Conservation (phyloP, 2,329 filamentous ascomycete species). For the Penicillium sp. region DNA sequence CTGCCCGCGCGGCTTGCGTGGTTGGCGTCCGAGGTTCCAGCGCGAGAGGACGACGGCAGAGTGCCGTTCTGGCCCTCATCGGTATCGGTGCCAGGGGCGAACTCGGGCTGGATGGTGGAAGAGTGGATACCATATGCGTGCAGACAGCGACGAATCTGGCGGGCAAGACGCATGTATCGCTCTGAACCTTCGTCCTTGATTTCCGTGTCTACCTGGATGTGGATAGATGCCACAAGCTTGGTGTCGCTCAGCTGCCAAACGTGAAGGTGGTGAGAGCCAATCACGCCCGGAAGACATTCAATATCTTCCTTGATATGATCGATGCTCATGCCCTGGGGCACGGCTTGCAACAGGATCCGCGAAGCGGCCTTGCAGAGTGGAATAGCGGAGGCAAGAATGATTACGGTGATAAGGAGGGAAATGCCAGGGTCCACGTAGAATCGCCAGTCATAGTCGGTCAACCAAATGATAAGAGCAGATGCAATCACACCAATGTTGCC, state of each 20-base stretch:
- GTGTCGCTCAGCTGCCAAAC: slow-evolving; percentile 98
- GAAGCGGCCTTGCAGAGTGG: slow-evolving; percentile 57
- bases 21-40: slow-evolving; percentile 21
- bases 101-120: slow-evolving; percentile 96
- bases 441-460: slow-evolving; percentile 78
- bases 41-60: slow-evolving; percentile 27
- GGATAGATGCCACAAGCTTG: slow-evolving; percentile 89
- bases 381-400: slow-evolving; percentile 61
- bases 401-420: slow-evolving; percentile 88
- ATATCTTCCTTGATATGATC: slow-evolving; percentile 94
- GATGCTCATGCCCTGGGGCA: slow-evolving; percentile 83
- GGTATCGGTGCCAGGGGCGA: slow-evolving; percentile 42
- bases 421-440: slow-evolving; percentile 90
- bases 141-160: slow-evolving; percentile 80
- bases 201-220: slow-evolving; percentile 89
- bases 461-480: slow-evolving; percentile 86
- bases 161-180: slow-evolving; percentile 89
- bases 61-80: slow-evolving; percentile 31
- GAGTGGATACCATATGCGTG: slow-evolving; percentile 97
- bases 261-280: slow-evolving; percentile 93
- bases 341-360: slow-evolving; percentile 91
- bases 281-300: slow-evolving; percentile 77
- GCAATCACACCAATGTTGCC: slow-evolving; percentile 54
- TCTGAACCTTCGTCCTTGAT: slow-evolving; percentile 77
- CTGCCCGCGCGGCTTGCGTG: slow-evolving; percentile 41